These are phyloP conservation scores for Gaeumannomyces sp. DNA, from an alignment of 2,329 filamentous ascomycete species.

Conservation along the genomic window DNA sequence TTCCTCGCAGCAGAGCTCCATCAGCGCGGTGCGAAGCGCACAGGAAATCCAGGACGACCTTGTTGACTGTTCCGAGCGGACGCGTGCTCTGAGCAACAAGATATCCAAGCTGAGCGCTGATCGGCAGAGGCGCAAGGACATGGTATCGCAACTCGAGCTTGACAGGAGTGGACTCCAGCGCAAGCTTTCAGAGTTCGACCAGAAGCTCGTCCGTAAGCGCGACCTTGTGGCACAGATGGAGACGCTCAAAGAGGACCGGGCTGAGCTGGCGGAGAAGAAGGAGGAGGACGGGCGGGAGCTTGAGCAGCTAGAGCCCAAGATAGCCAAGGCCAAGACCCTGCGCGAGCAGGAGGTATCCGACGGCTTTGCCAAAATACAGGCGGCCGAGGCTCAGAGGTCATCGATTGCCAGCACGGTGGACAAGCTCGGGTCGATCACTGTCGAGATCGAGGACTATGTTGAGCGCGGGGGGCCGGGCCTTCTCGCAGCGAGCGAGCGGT, in stretches of 20 bases:
- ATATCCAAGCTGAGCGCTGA: slow-evolving; percentile 63
- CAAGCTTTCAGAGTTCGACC: slow-evolving; percentile 62
- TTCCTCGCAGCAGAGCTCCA: slow-evolving; percentile 62
- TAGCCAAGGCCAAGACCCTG: slow-evolving; percentile 67
- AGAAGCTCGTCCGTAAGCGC: slow-evolving; percentile 76
- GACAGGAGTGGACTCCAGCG: slow-evolving; percentile 69
- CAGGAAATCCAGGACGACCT: slow-evolving; percentile 80
- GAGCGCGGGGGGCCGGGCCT: slow-evolving; percentile 67
- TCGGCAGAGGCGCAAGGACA: slow-evolving; percentile 63
- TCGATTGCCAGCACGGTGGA: slow-evolving; percentile 67
- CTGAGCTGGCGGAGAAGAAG: slow-evolving; percentile 63
- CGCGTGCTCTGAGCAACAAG: slow-evolving; percentile 55
- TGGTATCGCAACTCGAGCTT: slow-evolving; percentile 66
- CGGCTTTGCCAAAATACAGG: slow-evolving; percentile 66
- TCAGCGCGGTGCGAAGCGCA: slow-evolving; percentile 59
- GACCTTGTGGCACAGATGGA: slow-evolving; percentile 66
- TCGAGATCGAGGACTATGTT: slow-evolving; percentile 74
- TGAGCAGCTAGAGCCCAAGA: slow-evolving; percentile 65
- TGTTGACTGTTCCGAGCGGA: slow-evolving; percentile 59
- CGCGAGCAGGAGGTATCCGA: slow-evolving; percentile 71
- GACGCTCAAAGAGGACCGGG: slow-evolving; percentile 61
- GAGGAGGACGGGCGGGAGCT: slow-evolving; percentile 66
- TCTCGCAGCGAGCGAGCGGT: slow-evolving; percentile 61
- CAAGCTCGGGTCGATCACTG: slow-evolving; percentile 68
- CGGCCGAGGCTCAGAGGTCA: slow-evolving; percentile 64